phyloP scores from a whole-genome alignment of 108 stramenopile genomes.

The Conticribra weissflogii region DNA sequence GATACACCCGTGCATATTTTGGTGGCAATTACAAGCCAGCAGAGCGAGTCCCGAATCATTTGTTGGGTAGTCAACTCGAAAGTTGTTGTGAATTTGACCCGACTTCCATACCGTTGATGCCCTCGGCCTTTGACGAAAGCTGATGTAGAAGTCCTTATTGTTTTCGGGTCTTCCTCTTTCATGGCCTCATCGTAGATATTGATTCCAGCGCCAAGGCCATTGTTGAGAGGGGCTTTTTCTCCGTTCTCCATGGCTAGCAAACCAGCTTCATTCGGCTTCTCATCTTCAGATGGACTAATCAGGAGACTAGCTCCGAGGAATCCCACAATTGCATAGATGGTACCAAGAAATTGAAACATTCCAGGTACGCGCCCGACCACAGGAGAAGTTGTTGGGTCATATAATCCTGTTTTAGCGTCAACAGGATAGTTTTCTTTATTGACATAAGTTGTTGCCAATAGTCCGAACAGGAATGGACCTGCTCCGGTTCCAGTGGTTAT shows the following conservation, averaged over 20 bases:
- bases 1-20: constrained; percentile 42
- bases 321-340: constrained; percentile 41
- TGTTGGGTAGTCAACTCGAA: constrained; percentile 40
- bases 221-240: constrained; percentile 20
- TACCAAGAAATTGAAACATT: constrained; percentile 45
- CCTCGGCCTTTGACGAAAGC: constrained; percentile 23
- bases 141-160: constrained; percentile 4
- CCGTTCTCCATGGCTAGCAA: constrained; percentile 10
- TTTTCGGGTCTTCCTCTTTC: not conserved
- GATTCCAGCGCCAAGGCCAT: constrained; percentile 8
- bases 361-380: constrained; percentile 46
- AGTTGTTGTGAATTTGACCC: constrained; percentile 39
- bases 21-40: constrained; percentile 43
- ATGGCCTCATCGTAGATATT: constrained; percentile 20
- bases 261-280: constrained; percentile 3
- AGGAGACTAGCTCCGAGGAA: constrained; percentile 45
- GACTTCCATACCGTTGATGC: constrained; percentile 43
- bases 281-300: constrained; percentile 25
- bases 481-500: constrained; percentile 51
- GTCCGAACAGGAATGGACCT: constrained; percentile 43
- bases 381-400: constrained; percentile 38
- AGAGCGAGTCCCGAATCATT: constrained; percentile 49
- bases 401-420: constrained; percentile 36
- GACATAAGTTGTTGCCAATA: constrained; percentile 50
- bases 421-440: constrained; percentile 48